Evolutionary conservation across 148 eudicot species (phyloP).

Genomic region (Cornus kousa): DNA sequence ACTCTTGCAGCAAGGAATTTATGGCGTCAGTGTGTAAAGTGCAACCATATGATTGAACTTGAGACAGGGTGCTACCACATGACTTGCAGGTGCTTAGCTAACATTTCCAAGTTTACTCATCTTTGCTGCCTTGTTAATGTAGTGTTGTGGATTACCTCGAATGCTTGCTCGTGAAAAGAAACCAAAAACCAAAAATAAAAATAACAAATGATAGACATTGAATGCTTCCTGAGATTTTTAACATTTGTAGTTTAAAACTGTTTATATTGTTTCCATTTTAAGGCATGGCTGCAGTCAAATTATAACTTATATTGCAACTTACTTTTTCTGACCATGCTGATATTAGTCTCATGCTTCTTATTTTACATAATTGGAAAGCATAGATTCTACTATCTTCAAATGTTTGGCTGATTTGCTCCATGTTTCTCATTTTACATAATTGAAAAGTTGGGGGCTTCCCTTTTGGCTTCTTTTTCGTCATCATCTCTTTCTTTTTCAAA

Average conservation of each 20-base stretch:
- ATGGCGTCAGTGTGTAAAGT: constrained; percentile 82
- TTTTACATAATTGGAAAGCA: too few species aligned
- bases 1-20: constrained; percentile 47
- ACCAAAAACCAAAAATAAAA: too few species aligned
- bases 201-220: background rate
- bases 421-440: too few species aligned
- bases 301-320: background rate
- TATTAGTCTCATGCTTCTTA: too few species aligned
- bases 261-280: background rate
- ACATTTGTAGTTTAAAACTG: background rate
- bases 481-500: too few species aligned
- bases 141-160: background rate
- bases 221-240: background rate
- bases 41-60: constrained; percentile 84
- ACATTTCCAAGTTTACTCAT: background rate
- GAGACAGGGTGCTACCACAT: constrained; percentile 83
- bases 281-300: background rate
- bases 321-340: background rate
- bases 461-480: too few species aligned
- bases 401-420: too few species aligned
- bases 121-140: background rate
- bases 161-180: too few species aligned
- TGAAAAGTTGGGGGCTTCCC: too few species aligned
- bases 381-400: too few species aligned
- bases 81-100: constrained; percentile 69